phyloP scores from a whole-genome alignment of 1,284 basidiomycete species.

The Tausonia pullulans region DNA sequence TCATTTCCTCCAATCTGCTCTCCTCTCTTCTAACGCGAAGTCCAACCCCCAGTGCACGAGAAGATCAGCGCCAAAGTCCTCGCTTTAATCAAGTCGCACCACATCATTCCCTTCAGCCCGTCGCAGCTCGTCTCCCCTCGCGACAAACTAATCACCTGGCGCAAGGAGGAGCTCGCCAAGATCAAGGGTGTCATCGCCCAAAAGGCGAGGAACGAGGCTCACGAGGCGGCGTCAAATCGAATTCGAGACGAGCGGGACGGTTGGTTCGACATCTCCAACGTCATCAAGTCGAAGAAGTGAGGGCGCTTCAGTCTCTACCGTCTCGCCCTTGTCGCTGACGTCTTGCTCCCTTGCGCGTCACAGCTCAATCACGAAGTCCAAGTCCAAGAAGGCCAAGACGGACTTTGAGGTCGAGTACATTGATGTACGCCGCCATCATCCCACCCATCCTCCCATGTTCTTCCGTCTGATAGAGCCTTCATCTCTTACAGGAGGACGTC shows the following conservation, averaged over 20 bases:
- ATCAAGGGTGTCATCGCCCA: conserved; percentile 32
- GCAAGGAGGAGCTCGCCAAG: conserved; percentile 20
- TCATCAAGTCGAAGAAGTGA: conserved; percentile 21
- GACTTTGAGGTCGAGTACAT: conserved; percentile 46
- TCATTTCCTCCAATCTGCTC: neutral
- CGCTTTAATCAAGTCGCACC: conserved; percentile 3
- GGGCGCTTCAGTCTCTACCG: neutral
- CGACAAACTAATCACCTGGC: conserved; percentile 27
- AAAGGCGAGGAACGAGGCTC: conserved; percentile 30
- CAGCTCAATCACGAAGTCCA: neutral
- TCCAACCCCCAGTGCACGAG: neutral
- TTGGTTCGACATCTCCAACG: conserved; percentile 24
- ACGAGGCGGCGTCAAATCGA: conserved; percentile 24
- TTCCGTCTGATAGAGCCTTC: no score
- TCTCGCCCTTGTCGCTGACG: neutral
- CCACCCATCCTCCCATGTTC: no score
- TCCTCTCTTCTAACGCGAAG: neutral
- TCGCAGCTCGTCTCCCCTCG: conserved; percentile 22
- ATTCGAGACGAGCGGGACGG: conserved; percentile 30
- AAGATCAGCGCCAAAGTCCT: neutral
- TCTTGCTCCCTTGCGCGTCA: neutral
- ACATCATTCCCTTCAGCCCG: conserved; percentile 8
- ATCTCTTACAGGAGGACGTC: conserved; percentile 39
- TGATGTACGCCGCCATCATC: conserved; percentile 40
- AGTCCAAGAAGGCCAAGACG: conserved; percentile 27